A percentile compares a stretch with the other conserved stretches of the same genome.
phyloP scores from a whole-genome alignment of 148 eudicot species.

The Persicaria tinctoria region DNA sequence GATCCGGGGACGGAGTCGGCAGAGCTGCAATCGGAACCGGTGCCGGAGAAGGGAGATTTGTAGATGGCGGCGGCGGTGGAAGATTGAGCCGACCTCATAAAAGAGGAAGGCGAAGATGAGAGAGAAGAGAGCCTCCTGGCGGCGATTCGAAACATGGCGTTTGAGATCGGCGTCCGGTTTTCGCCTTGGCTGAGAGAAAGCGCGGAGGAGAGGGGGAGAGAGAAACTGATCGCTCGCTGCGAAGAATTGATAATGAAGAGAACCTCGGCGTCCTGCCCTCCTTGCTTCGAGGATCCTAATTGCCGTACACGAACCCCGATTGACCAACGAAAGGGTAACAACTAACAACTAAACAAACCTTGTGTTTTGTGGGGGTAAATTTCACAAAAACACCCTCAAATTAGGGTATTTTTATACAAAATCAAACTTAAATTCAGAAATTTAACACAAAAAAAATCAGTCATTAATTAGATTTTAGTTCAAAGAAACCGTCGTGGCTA shows the following conservation, averaged over 20 bases:
- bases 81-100: not conserved
- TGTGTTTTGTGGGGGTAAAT: too few species aligned
- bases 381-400: too few species aligned
- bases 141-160: slow-evolving; percentile 11
- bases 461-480: too few species aligned
- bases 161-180: not conserved
- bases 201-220: not conserved
- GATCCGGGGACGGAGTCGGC: not conserved
- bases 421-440: too few species aligned
- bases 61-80: slow-evolving; percentile 1
- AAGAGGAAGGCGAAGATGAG: not conserved
- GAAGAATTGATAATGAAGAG: not conserved
- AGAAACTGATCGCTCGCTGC: not conserved
- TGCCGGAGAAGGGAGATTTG: slow-evolving; percentile 1
- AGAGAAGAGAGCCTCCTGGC: not conserved
- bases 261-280: not conserved
- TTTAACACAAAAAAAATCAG: too few species aligned
- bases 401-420: too few species aligned
- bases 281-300: not conserved
- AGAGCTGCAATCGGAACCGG: not conserved
- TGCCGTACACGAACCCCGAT: too few species aligned
- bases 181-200: not conserved
- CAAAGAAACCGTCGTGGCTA: too few species aligned
- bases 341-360: too few species aligned
- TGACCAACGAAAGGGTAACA: too few species aligned